phyloP scores from a whole-genome alignment of 176 grass and related monocot species.

The Oryza meridionalis region DNA sequence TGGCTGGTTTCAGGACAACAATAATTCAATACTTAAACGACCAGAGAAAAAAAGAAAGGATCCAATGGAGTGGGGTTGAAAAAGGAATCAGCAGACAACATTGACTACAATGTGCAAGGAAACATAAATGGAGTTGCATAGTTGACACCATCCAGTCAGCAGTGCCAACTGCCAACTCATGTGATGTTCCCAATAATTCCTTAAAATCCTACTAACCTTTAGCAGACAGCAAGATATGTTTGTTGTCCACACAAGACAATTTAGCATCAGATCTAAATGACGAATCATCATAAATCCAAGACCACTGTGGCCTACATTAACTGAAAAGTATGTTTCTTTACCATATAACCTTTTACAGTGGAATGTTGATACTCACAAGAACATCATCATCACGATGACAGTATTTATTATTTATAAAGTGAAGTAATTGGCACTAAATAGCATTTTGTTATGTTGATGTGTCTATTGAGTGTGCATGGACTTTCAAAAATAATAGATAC shows the following conservation, averaged over 20 bases:
- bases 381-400: constrained; percentile 31
- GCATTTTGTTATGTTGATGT: not conserved
- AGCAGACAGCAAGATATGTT: constrained; percentile 36
- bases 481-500: constrained; percentile 1
- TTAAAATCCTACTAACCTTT: constrained; percentile 24
- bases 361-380: constrained; percentile 26
- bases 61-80: constrained; percentile 17
- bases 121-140: constrained; percentile 23
- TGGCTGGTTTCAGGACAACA: constrained; percentile 14
- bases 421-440: not conserved
- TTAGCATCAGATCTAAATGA: constrained; percentile 36
- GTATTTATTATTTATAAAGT: not conserved
- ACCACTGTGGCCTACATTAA: not conserved
- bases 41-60: constrained; percentile 25
- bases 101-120: constrained; percentile 21
- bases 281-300: constrained; percentile 13
- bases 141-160: constrained; percentile 34
- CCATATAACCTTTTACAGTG: constrained; percentile 24
- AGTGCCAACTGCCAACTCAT: constrained; percentile 33
- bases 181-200: not conserved
- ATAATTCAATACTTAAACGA: constrained; percentile 2
- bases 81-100: constrained; percentile 28
- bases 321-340: constrained; percentile 19
- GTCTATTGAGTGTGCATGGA: not conserved
- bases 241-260: constrained; percentile 39